A percentile compares a stretch with the other conserved stretches of the same genome.
Conservation (phyloP, 1,284 basidiomycete species). For the Vanrija humicola region DNA sequence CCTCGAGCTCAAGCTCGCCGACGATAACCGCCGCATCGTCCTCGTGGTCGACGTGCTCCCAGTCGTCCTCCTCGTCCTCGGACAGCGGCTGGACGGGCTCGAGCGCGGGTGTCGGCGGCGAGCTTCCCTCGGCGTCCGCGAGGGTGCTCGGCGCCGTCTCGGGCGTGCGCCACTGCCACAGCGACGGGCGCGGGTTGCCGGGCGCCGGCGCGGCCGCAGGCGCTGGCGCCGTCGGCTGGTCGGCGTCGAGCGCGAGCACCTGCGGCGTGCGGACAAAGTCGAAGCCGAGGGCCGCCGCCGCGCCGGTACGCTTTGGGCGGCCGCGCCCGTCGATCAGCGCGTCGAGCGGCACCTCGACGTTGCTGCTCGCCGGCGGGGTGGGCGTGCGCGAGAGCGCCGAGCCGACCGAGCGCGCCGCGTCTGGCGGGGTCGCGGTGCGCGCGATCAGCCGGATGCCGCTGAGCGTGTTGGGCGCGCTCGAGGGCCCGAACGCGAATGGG, state of each 20-base stretch:
- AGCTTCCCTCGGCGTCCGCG: not conserved
- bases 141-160: not conserved
- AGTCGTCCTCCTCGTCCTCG: slow-evolving; percentile 30
- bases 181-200: not conserved
- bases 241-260: slow-evolving; percentile 29
- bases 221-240: not conserved
- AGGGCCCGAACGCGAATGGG: not conserved
- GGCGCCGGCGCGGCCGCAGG: slow-evolving; percentile 4
- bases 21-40: slow-evolving; percentile 36
- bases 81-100: slow-evolving; percentile 4
- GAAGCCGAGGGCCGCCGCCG: slow-evolving; percentile 39
- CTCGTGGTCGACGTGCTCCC: slow-evolving; percentile 35
- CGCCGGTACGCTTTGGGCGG: slow-evolving; percentile 37
- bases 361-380: not conserved
- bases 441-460: slow-evolving; percentile 5
- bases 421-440: not conserved
- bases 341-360: slow-evolving; percentile 8
- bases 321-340: slow-evolving; percentile 31
- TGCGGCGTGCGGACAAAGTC: slow-evolving; percentile 39
- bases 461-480: slow-evolving; percentile 7
- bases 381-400: not conserved
- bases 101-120: not conserved
- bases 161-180: slow-evolving; percentile 6
- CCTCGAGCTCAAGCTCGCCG: slow-evolving; percentile 38
- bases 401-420: not conserved